phyloP scores from a whole-genome alignment of 73 alveolate genomes.

The Tetrahymena borealis region DNA sequence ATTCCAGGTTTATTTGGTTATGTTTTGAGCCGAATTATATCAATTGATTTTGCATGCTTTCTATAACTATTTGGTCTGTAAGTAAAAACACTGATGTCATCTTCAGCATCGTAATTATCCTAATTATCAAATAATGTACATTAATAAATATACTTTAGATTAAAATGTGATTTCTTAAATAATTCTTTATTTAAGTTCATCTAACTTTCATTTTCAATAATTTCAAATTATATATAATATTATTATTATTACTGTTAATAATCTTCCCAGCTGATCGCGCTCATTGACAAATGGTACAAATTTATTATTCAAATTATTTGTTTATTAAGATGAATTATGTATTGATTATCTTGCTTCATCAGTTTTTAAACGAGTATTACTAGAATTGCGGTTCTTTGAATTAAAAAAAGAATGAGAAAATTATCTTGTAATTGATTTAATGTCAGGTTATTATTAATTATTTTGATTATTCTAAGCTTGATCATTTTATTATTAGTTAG shows the following conservation, averaged over 20 bases:
- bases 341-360: neutral
- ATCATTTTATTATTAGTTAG: neutral
- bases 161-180: too few species aligned
- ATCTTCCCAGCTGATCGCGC: constrained; percentile 1
- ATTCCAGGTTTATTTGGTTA: neutral
- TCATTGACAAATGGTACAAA: neutral
- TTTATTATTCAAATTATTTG: neutral
- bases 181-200: too few species aligned
- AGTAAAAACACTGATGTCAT: neutral
- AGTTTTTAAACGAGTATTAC: neutral
- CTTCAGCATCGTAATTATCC: neutral
- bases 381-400: neutral
- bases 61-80: neutral
- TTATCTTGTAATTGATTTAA: neutral
- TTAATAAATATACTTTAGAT: too few species aligned
- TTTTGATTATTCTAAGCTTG: neutral
- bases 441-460: neutral
- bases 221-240: neutral
- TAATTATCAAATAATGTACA: too few species aligned
- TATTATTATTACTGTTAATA: neutral
- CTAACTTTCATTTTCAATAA: too few species aligned
- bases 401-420: neutral
- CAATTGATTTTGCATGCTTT: neutral
- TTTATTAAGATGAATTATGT: neutral
- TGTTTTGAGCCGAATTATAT: neutral